Evolutionary conservation across 768 basidiomycete species (phyloP).

Genomic region (Lyophyllum atratum): DNA sequence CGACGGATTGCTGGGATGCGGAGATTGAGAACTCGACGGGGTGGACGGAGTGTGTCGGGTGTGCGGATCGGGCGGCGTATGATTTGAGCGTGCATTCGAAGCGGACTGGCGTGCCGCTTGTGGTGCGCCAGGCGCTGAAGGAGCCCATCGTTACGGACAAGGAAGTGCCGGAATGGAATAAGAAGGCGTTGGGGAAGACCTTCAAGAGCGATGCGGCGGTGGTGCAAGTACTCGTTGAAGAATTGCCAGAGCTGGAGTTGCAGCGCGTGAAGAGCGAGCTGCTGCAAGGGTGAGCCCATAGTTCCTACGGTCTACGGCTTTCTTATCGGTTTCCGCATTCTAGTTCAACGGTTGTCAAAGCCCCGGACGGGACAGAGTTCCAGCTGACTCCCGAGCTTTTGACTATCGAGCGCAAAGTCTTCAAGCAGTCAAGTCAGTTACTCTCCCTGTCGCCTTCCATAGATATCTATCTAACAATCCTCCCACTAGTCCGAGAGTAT

Average conservation of each 20-base stretch:
- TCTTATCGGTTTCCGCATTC: not conserved
- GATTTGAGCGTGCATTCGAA: conserved; percentile 89
- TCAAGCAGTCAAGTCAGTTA: conserved; percentile 81
- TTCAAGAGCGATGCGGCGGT: conserved; percentile 81
- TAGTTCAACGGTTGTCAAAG: conserved; percentile 57
- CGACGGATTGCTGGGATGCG: conserved; percentile 99
- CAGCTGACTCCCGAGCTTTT: conserved; percentile 72
- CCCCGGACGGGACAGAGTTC: conserved; percentile 67
- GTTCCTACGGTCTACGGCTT: not conserved
- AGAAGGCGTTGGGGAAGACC: conserved; percentile 86
- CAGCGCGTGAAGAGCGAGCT: conserved; percentile 70
- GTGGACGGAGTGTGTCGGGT: conserved; percentile 99
- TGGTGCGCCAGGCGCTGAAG: conserved; percentile 84
- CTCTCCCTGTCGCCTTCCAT: not conserved
- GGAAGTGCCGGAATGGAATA: conserved; percentile 79
- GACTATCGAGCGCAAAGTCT: conserved; percentile 78
- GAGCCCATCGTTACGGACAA: conserved; percentile 84
- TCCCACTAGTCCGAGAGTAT: conserved; percentile 80
- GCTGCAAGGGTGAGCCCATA: conserved; percentile 60
- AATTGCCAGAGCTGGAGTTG: conserved; percentile 67
- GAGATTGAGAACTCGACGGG: conserved; percentile 89
- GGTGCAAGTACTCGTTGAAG: conserved; percentile 64
- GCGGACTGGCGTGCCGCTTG: conserved; percentile 80
- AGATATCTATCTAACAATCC: not conserved
- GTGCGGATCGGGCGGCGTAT: conserved; percentile 97